Evolutionary conservation across 2,329 filamentous ascomycete genomes (phyloP).

Genomic region (Diaporthe amygdali): DNA sequence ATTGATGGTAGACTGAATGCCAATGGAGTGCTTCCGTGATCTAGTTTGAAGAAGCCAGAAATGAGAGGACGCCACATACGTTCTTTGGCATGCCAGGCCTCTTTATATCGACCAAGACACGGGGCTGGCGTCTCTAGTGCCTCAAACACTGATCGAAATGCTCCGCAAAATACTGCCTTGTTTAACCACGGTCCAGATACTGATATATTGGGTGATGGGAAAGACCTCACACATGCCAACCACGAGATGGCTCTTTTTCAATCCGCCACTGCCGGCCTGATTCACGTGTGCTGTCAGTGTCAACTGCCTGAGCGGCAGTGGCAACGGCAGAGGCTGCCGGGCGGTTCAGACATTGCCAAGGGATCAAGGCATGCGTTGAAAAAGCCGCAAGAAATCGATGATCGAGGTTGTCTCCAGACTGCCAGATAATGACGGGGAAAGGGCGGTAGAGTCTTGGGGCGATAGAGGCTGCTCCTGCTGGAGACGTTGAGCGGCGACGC

Average conservation of each 20-base stretch:
- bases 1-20: neutral
- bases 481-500: slow-evolving; percentile 6
- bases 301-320: neutral
- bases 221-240: neutral
- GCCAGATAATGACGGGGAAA: neutral
- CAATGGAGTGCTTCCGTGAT: neutral
- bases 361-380: neutral
- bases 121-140: neutral
- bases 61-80: neutral
- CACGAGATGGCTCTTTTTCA: neutral
- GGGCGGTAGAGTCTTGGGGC: neutral
- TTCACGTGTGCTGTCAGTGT: neutral
- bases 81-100: neutral
- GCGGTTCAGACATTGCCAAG: neutral
- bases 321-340: neutral
- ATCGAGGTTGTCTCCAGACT: neutral
- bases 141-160: no score
- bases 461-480: neutral
- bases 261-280: no score
- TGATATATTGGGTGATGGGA: no score
- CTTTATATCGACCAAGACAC: neutral
- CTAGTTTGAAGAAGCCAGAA: no score
- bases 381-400: neutral
- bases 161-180: no score
- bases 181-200: no score